Evolutionary conservation across 2,329 filamentous ascomycete species (phyloP).

Genomic region (Trichophyton benhamiae): DNA sequence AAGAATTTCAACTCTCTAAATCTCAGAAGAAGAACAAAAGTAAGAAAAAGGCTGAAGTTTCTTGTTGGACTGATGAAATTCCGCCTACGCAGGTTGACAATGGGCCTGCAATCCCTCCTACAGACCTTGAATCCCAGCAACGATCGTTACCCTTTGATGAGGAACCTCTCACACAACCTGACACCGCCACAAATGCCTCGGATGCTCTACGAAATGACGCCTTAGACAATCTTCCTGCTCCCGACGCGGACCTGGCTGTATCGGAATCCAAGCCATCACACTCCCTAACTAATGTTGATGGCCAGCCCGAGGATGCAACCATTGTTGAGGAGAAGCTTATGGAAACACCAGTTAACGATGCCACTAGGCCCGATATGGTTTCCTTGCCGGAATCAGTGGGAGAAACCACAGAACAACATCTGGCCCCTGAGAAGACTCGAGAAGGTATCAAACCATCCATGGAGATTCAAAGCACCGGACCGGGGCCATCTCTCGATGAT

Average conservation of each 20-base stretch:
- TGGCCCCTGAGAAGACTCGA: background rate
- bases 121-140: background rate
- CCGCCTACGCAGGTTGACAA: constrained; percentile 34
- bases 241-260: background rate
- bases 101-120: constrained; percentile 13
- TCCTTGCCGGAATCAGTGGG: background rate
- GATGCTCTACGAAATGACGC: background rate
- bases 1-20: constrained; percentile 35
- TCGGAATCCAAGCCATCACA: background rate
- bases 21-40: constrained; percentile 25
- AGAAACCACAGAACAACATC: background rate
- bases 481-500: background rate
- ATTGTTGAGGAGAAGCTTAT: background rate
- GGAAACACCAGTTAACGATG: background rate
- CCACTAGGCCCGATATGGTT: background rate
- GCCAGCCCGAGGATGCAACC: background rate
- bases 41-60: constrained; percentile 26
- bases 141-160: background rate
- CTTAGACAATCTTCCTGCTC: background rate
- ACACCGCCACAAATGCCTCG: background rate
- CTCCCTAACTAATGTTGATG: background rate
- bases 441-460: background rate
- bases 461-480: background rate
- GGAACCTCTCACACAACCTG: background rate
- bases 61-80: constrained; percentile 35